These are phyloP conservation scores for Clathrus columnatus DNA, from an alignment of 768 basidiomycete genomes.

Conservation along the genomic window DNA sequence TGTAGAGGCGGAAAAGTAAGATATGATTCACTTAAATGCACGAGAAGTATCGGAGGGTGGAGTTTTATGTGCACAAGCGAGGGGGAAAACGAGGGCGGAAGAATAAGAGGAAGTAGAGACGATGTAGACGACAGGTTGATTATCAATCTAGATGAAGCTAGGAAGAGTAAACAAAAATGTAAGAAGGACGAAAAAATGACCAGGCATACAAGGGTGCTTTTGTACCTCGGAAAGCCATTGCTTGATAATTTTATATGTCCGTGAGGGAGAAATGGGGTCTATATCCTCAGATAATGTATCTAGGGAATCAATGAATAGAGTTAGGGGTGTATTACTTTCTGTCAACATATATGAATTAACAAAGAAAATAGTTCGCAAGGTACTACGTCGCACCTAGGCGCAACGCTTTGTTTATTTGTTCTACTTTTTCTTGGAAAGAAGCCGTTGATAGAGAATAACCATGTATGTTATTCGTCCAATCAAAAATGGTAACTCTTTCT, in stretches of 20 bases:
- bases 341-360: slow-evolving; percentile 10
- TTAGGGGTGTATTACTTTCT: slow-evolving; percentile 41
- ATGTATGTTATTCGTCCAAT: slow-evolving; percentile 44
- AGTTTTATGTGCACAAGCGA: slow-evolving; percentile 55
- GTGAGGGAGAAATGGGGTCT: slow-evolving; percentile 35
- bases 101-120: slow-evolving; percentile 44
- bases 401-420: neutral
- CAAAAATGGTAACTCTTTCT: slow-evolving; percentile 31
- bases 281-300: slow-evolving; percentile 57
- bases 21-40: slow-evolving; percentile 61
- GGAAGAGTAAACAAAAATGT: neutral
- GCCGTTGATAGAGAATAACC: slow-evolving; percentile 30
- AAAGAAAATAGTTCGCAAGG: neutral
- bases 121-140: slow-evolving; percentile 46
- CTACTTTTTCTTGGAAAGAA: slow-evolving; percentile 12
- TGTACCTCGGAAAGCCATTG: slow-evolving; percentile 36
- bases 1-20: slow-evolving; percentile 61
- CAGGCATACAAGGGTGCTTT: slow-evolving; percentile 41
- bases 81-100: slow-evolving; percentile 54
- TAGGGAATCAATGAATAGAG: slow-evolving; percentile 63
- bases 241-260: slow-evolving; percentile 44
- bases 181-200: too few species aligned
- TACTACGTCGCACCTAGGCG: slow-evolving; percentile 10
- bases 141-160: slow-evolving; percentile 50
- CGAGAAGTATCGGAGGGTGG: slow-evolving; percentile 63